A percentile compares a stretch with the other conserved stretches of the same genome.
These are phyloP conservation scores for Leccinum uliginosum DNA, from an alignment of 768 basidiomycete genomes.

Conservation along the genomic window DNA sequence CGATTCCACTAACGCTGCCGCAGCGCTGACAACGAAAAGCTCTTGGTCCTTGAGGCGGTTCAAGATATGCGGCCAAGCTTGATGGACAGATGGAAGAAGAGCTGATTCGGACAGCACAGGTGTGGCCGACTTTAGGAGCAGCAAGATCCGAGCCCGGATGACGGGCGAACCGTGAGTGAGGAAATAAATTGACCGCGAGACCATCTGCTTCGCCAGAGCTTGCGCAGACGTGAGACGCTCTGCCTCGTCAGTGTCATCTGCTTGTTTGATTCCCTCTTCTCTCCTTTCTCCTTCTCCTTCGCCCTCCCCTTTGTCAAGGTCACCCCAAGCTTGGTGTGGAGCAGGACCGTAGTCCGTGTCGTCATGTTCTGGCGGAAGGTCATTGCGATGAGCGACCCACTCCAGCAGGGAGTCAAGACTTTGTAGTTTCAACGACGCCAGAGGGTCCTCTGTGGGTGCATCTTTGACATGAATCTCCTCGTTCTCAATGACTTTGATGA, in stretches of 20 bases:
- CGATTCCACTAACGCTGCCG: slow-evolving; percentile 67
- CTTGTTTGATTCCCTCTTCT: slow-evolving; percentile 8
- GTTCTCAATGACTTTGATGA: slow-evolving; percentile 70
- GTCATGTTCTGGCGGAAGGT: slow-evolving; percentile 34
- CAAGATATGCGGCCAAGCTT: slow-evolving; percentile 91
- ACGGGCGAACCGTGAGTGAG: slow-evolving; percentile 85
- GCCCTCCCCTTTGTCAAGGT: slow-evolving; percentile 24
- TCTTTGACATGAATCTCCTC: slow-evolving; percentile 37
- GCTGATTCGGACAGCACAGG: slow-evolving; percentile 68
- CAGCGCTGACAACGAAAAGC: slow-evolving; percentile 74
- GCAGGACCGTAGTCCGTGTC: slow-evolving; percentile 53
- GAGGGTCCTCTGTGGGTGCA: slow-evolving; percentile 18
- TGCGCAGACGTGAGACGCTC: slow-evolving; percentile 66
- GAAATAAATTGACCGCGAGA: slow-evolving; percentile 83
- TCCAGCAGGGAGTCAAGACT: slow-evolving; percentile 50
- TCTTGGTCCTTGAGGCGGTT: slow-evolving; percentile 75
- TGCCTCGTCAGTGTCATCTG: slow-evolving; percentile 35
- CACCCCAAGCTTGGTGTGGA: slow-evolving; percentile 57
- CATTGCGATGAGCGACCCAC: slow-evolving; percentile 58
- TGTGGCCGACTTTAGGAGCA: slow-evolving; percentile 68
- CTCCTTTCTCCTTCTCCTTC: slow-evolving; percentile 20
- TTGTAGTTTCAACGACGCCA: slow-evolving; percentile 24
- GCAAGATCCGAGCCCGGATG: slow-evolving; percentile 80
- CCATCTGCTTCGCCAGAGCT: slow-evolving; percentile 75
- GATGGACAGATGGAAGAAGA: slow-evolving; percentile 80